Base-by-base conservation (phyloP, 192 early-diverging fungal species). In the Umbelopsis sp. region DNA sequence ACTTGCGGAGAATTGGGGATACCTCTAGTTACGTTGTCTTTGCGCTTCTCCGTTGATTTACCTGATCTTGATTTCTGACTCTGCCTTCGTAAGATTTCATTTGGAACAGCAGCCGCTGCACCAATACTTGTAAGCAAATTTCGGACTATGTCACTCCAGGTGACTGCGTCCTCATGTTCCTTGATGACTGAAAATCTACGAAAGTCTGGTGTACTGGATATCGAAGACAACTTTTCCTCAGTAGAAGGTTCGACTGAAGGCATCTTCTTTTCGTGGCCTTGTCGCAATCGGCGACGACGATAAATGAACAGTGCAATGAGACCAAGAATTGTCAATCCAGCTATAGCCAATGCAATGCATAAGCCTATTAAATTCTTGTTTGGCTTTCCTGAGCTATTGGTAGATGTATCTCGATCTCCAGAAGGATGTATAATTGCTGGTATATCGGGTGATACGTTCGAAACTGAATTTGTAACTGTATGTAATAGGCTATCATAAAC, bases 81-180 rank as follows among this genome's bases (percentile, higher is more conserved):
- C 29, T 62, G 56, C n/a, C 31, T 11, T 34, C 56, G 32, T 5
- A 62, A 17, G 11, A 29, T 34, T 3, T 62, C 56, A 16, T 29
- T 29, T 29, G 56, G 31, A 29, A 32, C 56, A 17, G 52, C 22
- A 26, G 47, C 47, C 47, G 47, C 16, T 49, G 47, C 47, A 4
- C 56, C 56, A 20, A 62, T 17, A 36, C 32, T 26, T 20, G 31
- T 31, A 29, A 62, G 56, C 56, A 34, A 7, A 32, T 34, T 62
- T 17, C 56, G 56, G 12, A 62, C 56, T 20, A 34, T 62, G 56
- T 62, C 56, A 20, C 56, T 62, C 56, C 56, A 62, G 2, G 56
- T 62, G 16, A 62, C 56, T 32, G 56, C 56, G 29, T 62, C 56
- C 24, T 62, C 56, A 16, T 62, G 56, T 32, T 62, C 56, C n/a